Conservation (phyloP, 306 rosid genomes). For the Oemleria cerasiformis region DNA sequence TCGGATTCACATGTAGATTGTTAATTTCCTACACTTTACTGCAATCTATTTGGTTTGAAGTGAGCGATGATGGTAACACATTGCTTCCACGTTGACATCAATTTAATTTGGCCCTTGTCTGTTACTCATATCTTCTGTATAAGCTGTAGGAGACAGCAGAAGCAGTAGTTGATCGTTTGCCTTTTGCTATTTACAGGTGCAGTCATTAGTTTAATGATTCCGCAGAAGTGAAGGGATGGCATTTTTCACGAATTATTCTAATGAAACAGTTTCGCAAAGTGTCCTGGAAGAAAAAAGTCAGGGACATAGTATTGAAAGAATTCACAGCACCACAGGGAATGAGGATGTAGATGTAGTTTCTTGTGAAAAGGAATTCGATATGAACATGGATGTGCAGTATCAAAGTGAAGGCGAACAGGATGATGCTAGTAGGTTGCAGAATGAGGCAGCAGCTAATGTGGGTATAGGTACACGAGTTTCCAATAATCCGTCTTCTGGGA, state of each 20-base stretch:
- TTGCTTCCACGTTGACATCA: neutral
- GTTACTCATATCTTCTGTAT: slow-evolving; percentile 33
- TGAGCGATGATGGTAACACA: neutral
- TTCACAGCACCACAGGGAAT: slow-evolving; percentile 52
- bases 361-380: slow-evolving; percentile 79
- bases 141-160: slow-evolving; percentile 31
- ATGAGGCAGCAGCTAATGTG: slow-evolving; percentile 54
- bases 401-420: slow-evolving; percentile 73
- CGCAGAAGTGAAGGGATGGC: slow-evolving; percentile 64
- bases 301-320: slow-evolving; percentile 56
- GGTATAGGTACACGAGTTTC: slow-evolving; percentile 42
- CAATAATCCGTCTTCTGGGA: slow-evolving; percentile 56
- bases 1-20: neutral
- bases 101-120: slow-evolving; percentile 20
- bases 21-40: slow-evolving; percentile 15
- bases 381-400: slow-evolving; percentile 68
- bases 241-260: slow-evolving; percentile 69
- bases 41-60: slow-evolving; percentile 13
- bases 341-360: slow-evolving; percentile 55
- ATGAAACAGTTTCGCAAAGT: slow-evolving; percentile 67
- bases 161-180: slow-evolving; percentile 21
- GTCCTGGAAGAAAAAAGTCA: slow-evolving; percentile 64
- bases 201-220: slow-evolving; percentile 28
- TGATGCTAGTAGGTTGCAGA: slow-evolving; percentile 48
- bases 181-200: slow-evolving; percentile 21